Evolutionary conservation across 306 rosid genomes (phyloP).

Genomic region (Vicia faba): DNA sequence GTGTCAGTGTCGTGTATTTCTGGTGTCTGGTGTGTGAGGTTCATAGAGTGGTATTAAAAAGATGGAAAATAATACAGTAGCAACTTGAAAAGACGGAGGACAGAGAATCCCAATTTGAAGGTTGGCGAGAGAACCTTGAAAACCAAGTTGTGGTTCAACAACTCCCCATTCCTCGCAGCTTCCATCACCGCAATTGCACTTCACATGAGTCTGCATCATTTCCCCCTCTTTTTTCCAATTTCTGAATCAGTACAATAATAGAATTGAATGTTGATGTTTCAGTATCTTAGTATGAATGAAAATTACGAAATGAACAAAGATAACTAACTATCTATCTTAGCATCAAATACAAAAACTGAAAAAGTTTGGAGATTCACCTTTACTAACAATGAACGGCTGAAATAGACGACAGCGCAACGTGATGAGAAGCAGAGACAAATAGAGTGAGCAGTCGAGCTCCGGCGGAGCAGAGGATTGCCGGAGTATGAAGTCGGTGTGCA

Average conservation of each 20-base stretch:
- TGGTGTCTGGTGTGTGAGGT: no score
- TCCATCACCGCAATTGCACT: background rate
- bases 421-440: background rate
- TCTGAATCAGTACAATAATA: background rate
- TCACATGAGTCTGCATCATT: conserved; percentile 13
- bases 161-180: background rate
- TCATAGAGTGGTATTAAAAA: background rate
- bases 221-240: background rate
- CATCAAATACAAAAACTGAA: background rate
- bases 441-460: background rate
- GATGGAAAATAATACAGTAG: background rate
- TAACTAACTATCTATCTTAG: background rate
- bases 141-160: conserved; percentile 5
- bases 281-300: background rate
- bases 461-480: background rate
- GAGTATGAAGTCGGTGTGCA: background rate
- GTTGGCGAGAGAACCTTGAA: background rate
- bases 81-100: background rate
- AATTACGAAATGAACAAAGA: background rate
- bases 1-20: no score
- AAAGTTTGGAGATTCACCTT: background rate
- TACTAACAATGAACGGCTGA: background rate
- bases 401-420: no score
- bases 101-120: conserved; percentile 12
- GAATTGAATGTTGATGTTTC: background rate